Evolutionary conservation across 2,329 filamentous ascomycete genomes (phyloP).

Genomic region (Botrytis sinoallii): DNA sequence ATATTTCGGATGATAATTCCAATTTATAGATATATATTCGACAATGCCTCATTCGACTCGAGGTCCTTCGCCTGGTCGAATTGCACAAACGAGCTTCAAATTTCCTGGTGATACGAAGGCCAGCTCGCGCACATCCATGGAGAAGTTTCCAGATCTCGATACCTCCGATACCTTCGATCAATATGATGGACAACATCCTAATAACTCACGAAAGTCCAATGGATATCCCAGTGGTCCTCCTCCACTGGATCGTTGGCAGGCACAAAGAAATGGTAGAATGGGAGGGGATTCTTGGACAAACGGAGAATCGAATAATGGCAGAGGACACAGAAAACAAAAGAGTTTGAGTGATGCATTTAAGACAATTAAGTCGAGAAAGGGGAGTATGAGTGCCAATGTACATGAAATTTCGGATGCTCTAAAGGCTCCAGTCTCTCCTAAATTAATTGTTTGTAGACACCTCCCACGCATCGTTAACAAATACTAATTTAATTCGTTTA

Average conservation of each 20-base stretch:
- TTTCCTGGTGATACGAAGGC: conserved; percentile 32
- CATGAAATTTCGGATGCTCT: conserved; percentile 91
- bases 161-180: conserved; percentile 23
- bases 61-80: conserved; percentile 38
- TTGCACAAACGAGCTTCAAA: conserved; percentile 32
- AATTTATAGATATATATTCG: conserved; percentile 6
- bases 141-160: conserved; percentile 59
- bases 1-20: conserved; percentile 4
- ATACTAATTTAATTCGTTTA: conserved; percentile 42
- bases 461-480: conserved; percentile 24
- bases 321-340: conserved; percentile 68
- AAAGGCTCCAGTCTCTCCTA: conserved; percentile 83
- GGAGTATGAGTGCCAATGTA: conserved; percentile 87
- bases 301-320: conserved; percentile 29
- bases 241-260: conserved; percentile 57
- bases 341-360: conserved; percentile 86
- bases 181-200: conserved; percentile 24
- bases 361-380: conserved; percentile 75
- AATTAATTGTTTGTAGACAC: conserved; percentile 66
- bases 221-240: conserved; percentile 32
- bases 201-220: conserved; percentile 28
- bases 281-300: conserved; percentile 29
- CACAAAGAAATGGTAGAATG: conserved; percentile 49
- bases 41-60: conserved; percentile 45
- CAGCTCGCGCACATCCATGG: conserved; percentile 42